A percentile compares a stretch with the other conserved stretches of the same genome.
Conservation (phyloP, 2,329 filamentous ascomycete species). For the Pseudocercospora vitis region DNA sequence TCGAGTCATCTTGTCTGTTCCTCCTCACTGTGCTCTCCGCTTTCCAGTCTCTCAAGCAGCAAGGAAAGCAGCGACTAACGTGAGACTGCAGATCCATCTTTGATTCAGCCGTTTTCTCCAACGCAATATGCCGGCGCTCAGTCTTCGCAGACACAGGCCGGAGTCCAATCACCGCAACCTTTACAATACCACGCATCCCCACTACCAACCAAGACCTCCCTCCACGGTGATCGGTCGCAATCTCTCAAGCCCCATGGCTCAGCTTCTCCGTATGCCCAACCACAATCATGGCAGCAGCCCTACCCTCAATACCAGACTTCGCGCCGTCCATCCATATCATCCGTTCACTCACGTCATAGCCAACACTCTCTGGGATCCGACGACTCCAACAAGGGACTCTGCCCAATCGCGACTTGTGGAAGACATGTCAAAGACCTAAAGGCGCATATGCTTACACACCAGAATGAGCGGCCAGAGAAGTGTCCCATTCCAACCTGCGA, state of each 20-base stretch:
- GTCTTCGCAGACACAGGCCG: slow-evolving; percentile 42
- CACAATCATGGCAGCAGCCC: slow-evolving; percentile 52
- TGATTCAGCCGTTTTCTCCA: slow-evolving; percentile 55
- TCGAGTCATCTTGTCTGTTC: slow-evolving; percentile 46
- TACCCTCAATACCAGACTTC: slow-evolving; percentile 47
- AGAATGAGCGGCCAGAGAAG: slow-evolving; percentile 87
- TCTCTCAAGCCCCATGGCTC: slow-evolving; percentile 47
- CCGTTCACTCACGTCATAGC: slow-evolving; percentile 66
- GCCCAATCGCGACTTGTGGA: slow-evolving; percentile 80
- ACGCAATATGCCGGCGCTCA: slow-evolving; percentile 44
- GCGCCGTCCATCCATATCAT: slow-evolving; percentile 68
- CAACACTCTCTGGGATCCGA: slow-evolving; percentile 41
- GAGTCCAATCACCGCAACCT: slow-evolving; percentile 41
- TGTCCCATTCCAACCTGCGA: slow-evolving; percentile 91
- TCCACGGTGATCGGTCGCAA: slow-evolving; percentile 44
- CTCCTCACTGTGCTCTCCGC: slow-evolving; percentile 27
- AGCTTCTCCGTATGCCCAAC: slow-evolving; percentile 67
- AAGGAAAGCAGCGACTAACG: slow-evolving; percentile 8
- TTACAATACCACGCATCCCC: slow-evolving; percentile 59
- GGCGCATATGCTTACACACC: slow-evolving; percentile 92
- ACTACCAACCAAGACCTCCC: slow-evolving; percentile 58
- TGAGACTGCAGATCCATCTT: slow-evolving; percentile 53
- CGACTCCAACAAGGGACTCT: slow-evolving; percentile 64
- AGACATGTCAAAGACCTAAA: slow-evolving; percentile 87
- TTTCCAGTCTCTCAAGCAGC: slow-evolving; percentile 12